phyloP scores from a whole-genome alignment of 1,284 basidiomycete species.

The Trametes pubescens region DNA sequence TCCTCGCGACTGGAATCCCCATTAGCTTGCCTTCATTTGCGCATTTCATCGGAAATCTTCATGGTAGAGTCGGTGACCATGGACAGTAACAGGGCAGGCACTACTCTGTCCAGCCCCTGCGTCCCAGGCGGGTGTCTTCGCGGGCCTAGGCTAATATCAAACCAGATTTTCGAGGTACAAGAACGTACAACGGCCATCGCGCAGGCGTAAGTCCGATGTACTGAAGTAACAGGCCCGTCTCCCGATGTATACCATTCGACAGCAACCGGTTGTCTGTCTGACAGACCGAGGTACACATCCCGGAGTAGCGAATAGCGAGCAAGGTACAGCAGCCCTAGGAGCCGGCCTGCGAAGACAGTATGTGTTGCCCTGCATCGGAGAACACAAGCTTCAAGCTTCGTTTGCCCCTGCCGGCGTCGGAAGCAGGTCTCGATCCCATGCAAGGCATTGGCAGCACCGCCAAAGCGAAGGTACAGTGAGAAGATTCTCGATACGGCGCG shows the following conservation, averaged over 20 bases:
- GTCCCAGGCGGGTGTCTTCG: too few relatives aligned
- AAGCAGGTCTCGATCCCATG: background rate
- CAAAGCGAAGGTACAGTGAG: background rate
- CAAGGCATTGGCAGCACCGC: background rate
- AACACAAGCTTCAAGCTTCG: background rate
- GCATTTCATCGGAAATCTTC: background rate
- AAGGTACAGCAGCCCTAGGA: background rate
- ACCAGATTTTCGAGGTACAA: too few relatives aligned
- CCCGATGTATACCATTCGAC: background rate
- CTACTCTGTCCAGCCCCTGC: too few relatives aligned
- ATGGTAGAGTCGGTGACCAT: too few relatives aligned
- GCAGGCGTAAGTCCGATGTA: too few relatives aligned
- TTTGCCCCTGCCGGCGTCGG: background rate
- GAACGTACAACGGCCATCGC: too few relatives aligned
- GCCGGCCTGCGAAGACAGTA: background rate
- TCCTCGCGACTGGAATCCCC: background rate
- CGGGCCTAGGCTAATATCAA: too few relatives aligned
- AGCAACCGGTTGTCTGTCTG: background rate
- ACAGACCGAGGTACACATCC: background rate
- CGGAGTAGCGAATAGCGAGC: background rate
- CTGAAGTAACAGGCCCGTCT: background rate
- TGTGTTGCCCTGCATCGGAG: background rate
- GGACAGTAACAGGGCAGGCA: too few relatives aligned
- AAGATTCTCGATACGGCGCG: background rate
- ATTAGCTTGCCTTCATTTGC: too few relatives aligned